phyloP scores from a whole-genome alignment of 768 basidiomycete species.

The Kwoniella mangroviensis region DNA sequence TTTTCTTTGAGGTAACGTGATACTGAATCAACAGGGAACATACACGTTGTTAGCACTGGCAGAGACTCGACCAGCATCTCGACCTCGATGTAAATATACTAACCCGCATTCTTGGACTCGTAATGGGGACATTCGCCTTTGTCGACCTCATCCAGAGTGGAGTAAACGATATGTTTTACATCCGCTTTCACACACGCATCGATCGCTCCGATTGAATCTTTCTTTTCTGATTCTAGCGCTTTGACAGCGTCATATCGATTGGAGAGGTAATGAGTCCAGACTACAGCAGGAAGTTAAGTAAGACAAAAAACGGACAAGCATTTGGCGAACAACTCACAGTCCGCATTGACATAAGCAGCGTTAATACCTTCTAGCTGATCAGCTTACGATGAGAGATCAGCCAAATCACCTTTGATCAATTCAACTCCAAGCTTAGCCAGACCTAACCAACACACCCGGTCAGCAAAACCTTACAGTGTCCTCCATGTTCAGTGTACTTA shows the following conservation, averaged over 20 bases:
- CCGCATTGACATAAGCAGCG: constrained; percentile 8
- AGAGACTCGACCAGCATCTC: background rate
- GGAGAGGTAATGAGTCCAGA: constrained; percentile 4
- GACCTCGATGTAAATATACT: background rate
- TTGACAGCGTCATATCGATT: constrained; percentile 5
- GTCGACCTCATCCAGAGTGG: constrained; percentile 1
- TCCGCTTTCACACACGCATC: constrained; percentile 6
- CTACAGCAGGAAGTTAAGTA: background rate
- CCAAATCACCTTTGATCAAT: constrained; percentile 9
- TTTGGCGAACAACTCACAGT: background rate
- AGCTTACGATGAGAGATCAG: constrained; percentile 4
- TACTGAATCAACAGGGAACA: background rate
- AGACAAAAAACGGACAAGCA: background rate
- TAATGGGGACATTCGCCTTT: constrained; percentile 12
- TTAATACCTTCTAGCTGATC: background rate
- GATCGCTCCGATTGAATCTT: constrained; percentile 1
- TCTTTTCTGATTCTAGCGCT: background rate
- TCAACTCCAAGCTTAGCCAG: background rate
- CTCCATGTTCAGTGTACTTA: background rate
- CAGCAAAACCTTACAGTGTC: too few relatives aligned
- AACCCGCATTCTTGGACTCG: constrained; percentile 8
- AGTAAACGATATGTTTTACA: constrained; percentile 14
- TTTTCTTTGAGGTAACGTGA: constrained; percentile 1
- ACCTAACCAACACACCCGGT: background rate
- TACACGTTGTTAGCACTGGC: background rate